These are phyloP conservation scores for Neonectria faginata DNA, from an alignment of 2,329 filamentous ascomycete genomes.

Conservation along the genomic window DNA sequence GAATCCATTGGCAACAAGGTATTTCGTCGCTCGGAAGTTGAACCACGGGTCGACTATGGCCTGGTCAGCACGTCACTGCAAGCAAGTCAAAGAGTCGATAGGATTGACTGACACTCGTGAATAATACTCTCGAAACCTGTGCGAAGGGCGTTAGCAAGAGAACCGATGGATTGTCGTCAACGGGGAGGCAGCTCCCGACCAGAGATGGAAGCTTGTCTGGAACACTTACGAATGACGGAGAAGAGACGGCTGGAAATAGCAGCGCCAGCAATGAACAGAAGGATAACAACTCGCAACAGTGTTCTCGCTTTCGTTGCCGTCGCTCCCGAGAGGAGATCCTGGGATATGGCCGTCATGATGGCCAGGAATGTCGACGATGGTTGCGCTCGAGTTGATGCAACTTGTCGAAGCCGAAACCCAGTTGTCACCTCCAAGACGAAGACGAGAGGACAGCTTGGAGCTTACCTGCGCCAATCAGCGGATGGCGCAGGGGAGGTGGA, in stretches of 20 bases:
- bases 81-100: slow-evolving; percentile 24
- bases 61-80: slow-evolving; percentile 42
- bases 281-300: slow-evolving; percentile 88
- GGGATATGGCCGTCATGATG: slow-evolving; percentile 59
- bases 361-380: slow-evolving; percentile 49
- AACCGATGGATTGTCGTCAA: slow-evolving; percentile 13
- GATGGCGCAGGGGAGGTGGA: slow-evolving; percentile 34
- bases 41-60: slow-evolving; percentile 96
- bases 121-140: slow-evolving; percentile 98
- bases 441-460: slow-evolving; percentile 60
- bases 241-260: slow-evolving; percentile 95
- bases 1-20: slow-evolving; percentile 95
- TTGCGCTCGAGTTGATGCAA: slow-evolving; percentile 49
- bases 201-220: slow-evolving; percentile 19
- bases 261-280: slow-evolving; percentile 89
- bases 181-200: not conserved
- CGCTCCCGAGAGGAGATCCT: slow-evolving; percentile 77
- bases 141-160: slow-evolving; percentile 47
- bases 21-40: slow-evolving; percentile 98
- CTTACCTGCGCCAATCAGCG: slow-evolving; percentile 46
- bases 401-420: slow-evolving; percentile 46
- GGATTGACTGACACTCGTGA: slow-evolving; percentile 86
- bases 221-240: slow-evolving; percentile 90
- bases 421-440: slow-evolving; percentile 41
- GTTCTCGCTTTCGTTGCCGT: slow-evolving; percentile 85